A percentile compares a stretch with the other conserved stretches of the same genome.
phyloP scores from a whole-genome alignment of 805 yeast genomes.

The Teunomyces kruisii region DNA sequence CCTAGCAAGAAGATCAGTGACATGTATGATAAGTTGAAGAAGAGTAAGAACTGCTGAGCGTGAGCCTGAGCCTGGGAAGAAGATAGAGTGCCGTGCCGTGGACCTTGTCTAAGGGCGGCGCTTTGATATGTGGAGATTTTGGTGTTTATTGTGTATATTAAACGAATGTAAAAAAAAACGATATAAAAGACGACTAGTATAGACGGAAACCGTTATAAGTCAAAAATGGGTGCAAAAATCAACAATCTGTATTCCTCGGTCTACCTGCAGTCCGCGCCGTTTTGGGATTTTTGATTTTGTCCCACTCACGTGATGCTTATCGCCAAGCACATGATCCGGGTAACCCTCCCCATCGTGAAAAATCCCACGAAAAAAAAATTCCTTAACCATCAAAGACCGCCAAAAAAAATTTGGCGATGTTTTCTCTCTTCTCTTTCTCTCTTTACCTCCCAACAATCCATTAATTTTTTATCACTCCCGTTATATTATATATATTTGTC shows the following conservation, averaged over 20 bases:
- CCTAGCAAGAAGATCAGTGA: conserved; percentile 67
- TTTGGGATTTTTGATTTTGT: neutral
- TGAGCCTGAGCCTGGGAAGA: too few relatives aligned
- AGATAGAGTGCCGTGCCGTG: too few relatives aligned
- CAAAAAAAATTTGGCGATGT: conserved; percentile 1
- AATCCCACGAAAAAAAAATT: neutral
- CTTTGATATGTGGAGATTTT: too few relatives aligned
- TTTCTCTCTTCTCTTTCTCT: neutral
- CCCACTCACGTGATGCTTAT: conserved; percentile 2
- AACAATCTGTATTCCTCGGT: too few relatives aligned
- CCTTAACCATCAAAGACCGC: neutral
- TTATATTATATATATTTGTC: conserved; percentile 4
- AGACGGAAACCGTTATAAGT: too few relatives aligned
- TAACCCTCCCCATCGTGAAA: neutral
- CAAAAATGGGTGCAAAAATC: too few relatives aligned
- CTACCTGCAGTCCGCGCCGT: too few relatives aligned
- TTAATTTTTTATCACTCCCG: conserved; percentile 1
- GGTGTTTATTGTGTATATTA: too few relatives aligned
- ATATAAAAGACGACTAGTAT: too few relatives aligned
- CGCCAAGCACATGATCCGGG: conserved; percentile 3
- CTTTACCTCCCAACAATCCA: conserved; percentile 3
- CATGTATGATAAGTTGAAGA: conserved; percentile 57
- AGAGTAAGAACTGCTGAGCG: neutral
- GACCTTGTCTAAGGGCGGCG: too few relatives aligned
- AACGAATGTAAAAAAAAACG: too few relatives aligned